Conservation (phyloP, 225 moss, liverwort and hornwort genomes). For the Bryum argenteum region DNA sequence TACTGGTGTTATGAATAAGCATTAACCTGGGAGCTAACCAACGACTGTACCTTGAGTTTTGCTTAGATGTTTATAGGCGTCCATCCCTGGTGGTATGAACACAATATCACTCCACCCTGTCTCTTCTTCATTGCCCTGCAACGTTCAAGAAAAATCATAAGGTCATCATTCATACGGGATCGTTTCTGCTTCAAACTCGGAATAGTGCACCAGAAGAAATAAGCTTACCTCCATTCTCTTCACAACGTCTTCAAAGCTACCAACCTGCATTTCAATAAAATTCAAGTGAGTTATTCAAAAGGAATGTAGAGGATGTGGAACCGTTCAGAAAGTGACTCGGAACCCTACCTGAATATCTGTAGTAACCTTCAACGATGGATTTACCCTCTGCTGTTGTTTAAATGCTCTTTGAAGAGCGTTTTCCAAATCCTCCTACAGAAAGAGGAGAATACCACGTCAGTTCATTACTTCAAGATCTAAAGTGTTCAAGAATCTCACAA, state of each 20-base stretch:
- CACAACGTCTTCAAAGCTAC: conserved; percentile 98
- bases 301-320: conserved; percentile 10
- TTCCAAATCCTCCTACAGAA: conserved; percentile 89
- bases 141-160: conserved; percentile 3
- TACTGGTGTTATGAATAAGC: conserved; percentile 7
- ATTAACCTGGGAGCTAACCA: conserved; percentile 29
- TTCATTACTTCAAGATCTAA: background rate
- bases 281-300: conserved; percentile 7
- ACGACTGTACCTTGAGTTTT: conserved; percentile 54
- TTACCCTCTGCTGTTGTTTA: conserved; percentile 89
- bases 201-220: background rate
- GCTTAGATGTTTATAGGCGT: conserved; percentile 83
- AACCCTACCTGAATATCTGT: conserved; percentile 86
- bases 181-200: conserved; percentile 3
- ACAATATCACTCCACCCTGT: conserved; percentile 97
- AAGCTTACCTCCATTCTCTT: conserved; percentile 94
- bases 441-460: background rate
- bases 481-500: conserved; percentile 19
- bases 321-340: conserved; percentile 3
- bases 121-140: conserved; percentile 80
- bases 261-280: conserved; percentile 62
- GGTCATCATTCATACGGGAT: background rate
- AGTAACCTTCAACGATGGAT: conserved; percentile 79
- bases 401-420: conserved; percentile 88
- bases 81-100: conserved; percentile 97